Evolutionary conservation across 2,329 filamentous ascomycete genomes (phyloP).

Genomic region (Cercospora nicotianae): DNA sequence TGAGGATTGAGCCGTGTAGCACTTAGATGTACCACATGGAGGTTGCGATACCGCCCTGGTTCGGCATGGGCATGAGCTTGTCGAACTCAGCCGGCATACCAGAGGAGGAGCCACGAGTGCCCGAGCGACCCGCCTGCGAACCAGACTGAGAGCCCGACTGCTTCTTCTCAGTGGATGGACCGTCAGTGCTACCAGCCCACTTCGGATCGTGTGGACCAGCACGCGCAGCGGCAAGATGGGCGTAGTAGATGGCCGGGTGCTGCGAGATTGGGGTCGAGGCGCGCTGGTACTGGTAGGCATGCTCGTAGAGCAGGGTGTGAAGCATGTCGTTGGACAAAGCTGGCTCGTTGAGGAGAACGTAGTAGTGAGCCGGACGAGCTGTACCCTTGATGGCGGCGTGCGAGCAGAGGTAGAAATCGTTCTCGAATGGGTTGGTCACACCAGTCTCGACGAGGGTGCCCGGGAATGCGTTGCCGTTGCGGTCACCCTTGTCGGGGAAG

Average conservation of each 20-base stretch:
- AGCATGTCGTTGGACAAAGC: constrained; percentile 66
- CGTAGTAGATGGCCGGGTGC: constrained; percentile 90
- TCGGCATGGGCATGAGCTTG: constrained; percentile 45
- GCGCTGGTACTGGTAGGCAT: constrained; percentile 89
- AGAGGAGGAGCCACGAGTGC: constrained; percentile 27
- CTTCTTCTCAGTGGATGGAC: constrained; percentile 21
- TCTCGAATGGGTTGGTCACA: constrained; percentile 87
- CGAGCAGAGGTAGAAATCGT: constrained; percentile 76
- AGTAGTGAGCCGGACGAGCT: constrained; percentile 80
- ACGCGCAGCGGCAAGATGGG: constrained; percentile 81
- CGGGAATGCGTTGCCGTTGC: constrained; percentile 77
- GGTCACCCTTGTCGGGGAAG: constrained; percentile 74
- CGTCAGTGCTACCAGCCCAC: constrained; percentile 33
- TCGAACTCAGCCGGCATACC: constrained; percentile 30
- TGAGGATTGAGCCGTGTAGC: background rate
- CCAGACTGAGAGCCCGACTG: constrained; percentile 23
- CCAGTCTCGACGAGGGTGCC: constrained; percentile 86
- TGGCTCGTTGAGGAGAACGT: constrained; percentile 81
- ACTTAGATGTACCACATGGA: constrained; percentile 53
- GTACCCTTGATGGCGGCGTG: constrained; percentile 90
- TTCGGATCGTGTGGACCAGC: constrained; percentile 71
- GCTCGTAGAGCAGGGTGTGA: constrained; percentile 88
- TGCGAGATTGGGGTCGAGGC: constrained; percentile 90
- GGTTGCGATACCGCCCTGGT: constrained; percentile 42
- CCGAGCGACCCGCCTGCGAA: constrained; percentile 40